These are phyloP conservation scores for Podospora pseudopauciseta DNA, from an alignment of 495 filamentous ascomycete species.

Conservation along the genomic window DNA sequence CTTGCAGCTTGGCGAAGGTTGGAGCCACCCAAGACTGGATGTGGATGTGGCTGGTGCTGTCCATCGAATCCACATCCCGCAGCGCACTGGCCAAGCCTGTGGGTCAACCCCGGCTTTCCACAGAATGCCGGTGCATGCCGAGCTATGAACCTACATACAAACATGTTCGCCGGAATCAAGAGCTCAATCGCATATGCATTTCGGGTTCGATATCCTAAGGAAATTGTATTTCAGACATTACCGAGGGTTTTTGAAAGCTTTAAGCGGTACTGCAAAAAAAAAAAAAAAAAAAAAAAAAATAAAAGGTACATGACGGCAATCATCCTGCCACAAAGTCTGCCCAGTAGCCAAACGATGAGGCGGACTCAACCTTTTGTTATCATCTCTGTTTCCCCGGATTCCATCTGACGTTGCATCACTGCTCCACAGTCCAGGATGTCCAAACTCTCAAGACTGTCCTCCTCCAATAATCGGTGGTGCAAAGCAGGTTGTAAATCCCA, in stretches of 20 bases:
- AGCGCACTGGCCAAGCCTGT: background rate
- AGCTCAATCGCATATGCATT: background rate
- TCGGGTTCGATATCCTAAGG: background rate
- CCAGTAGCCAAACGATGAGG: background rate
- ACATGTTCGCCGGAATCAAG: background rate
- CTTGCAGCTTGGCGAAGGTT: slow-evolving; percentile 18
- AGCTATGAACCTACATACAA: background rate
- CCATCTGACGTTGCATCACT: background rate
- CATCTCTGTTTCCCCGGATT: background rate
- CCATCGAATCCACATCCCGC: background rate
- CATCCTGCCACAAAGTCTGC: background rate
- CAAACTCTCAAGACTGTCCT: background rate
- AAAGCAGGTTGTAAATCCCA: too few relatives aligned
- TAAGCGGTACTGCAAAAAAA: too few relatives aligned
- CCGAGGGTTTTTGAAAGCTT: too few relatives aligned
- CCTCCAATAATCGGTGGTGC: too few relatives aligned
- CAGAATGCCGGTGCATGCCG: background rate
- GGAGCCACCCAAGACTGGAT: background rate
- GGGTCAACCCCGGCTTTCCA: background rate
- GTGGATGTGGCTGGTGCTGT: background rate
- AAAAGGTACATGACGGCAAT: background rate
- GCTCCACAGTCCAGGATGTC: background rate
- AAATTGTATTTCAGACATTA: background rate
- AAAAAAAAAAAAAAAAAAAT: too few relatives aligned
- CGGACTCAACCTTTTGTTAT: background rate